Percentiles rank a stretch among this genome's conserved stretches.
phyloP scores from a whole-genome alignment of 106 monocot genomes.

The Gastrodia elata region DNA sequence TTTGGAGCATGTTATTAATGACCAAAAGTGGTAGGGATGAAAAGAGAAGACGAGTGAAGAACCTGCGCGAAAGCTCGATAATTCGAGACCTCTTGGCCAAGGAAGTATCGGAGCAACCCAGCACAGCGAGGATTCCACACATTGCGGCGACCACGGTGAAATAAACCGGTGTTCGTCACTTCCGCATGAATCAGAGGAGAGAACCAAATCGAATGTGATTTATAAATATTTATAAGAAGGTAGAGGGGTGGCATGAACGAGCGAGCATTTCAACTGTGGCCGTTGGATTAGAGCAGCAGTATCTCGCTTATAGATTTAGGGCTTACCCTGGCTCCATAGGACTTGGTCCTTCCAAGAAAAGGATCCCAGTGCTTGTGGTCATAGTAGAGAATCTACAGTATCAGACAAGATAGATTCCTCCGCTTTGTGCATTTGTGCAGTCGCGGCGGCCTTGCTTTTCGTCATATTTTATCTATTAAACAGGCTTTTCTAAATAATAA shows the following conservation, averaged over 20 bases:
- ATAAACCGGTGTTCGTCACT: not conserved
- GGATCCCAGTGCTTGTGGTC: too few species aligned
- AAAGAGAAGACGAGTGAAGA: not conserved
- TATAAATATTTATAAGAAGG: not conserved
- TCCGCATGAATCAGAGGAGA: not conserved
- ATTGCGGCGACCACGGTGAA: conserved; percentile 23
- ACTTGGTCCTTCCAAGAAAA: not conserved
- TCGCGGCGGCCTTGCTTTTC: too few species aligned
- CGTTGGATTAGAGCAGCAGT: not conserved
- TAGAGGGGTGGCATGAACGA: not conserved
- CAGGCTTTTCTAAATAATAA: too few species aligned
- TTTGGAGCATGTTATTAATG: not conserved
- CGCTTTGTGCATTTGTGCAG: too few species aligned
- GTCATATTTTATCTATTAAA: too few species aligned
- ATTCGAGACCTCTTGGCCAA: conserved; percentile 71
- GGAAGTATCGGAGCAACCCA: conserved; percentile 74
- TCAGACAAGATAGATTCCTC: too few species aligned
- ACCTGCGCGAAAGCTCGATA: conserved; percentile 98
- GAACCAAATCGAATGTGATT: not conserved
- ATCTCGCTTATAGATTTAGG: conserved; percentile 7
- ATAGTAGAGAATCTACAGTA: too few species aligned
- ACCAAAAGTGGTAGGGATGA: too few species aligned
- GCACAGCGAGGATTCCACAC: conserved; percentile 96
- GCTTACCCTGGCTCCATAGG: not conserved
- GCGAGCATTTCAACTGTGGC: not conserved